Evolutionary conservation across 2,329 filamentous ascomycete species (phyloP), one percentile per base, ranked within the genome.

Genomic region (Beauveria australis): DNA sequence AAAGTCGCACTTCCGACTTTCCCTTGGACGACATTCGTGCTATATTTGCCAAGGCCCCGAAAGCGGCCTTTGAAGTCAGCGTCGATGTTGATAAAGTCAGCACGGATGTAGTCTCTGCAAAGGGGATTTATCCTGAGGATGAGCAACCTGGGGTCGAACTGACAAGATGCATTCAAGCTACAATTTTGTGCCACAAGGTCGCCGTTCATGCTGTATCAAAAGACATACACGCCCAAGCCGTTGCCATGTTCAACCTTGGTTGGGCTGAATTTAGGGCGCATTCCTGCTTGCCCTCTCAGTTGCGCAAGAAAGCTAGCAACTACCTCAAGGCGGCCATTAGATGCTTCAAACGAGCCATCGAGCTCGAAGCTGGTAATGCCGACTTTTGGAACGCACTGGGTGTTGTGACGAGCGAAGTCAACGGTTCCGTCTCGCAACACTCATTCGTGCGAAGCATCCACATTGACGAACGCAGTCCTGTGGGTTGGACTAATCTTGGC

Each of bases 301-400:
- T 80, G 52, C 77, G 75, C 41, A 86, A 85, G 68, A 88, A 81
- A 67, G 79, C 81, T 19, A 82, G 85, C 69, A 82, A 81, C 66
- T 92, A 91, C 66, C 78, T 94, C 52, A 92, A 89, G 71, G 87
- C 92, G 7, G 84, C 94, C 1, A 88, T 97, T 64, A 83, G 87
- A 59, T 94, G 91, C 67, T 97, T 99, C 81, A 99, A 99, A 76
- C 83, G 91, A 49, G 90, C 94, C 1, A 99, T 99, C 65, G 94
- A 97, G 74, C 80, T 97, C 1, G 95, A 99, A 73, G 89, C 92
- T 7, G 90, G 92, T 56, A 99, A 97, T 70, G 79, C 91, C 0
- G 93, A 97, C 66, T 97, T 97, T 72, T 99, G 94, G 94, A 97
- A 97, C 70, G 88, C 94, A 0, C 81, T 99, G 3, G 94, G 93